Evolutionary conservation across 2,329 filamentous ascomycete genomes (phyloP), one percentile per base, ranked within the genome.

Genomic region (Monosporascus cannonballus): DNA sequence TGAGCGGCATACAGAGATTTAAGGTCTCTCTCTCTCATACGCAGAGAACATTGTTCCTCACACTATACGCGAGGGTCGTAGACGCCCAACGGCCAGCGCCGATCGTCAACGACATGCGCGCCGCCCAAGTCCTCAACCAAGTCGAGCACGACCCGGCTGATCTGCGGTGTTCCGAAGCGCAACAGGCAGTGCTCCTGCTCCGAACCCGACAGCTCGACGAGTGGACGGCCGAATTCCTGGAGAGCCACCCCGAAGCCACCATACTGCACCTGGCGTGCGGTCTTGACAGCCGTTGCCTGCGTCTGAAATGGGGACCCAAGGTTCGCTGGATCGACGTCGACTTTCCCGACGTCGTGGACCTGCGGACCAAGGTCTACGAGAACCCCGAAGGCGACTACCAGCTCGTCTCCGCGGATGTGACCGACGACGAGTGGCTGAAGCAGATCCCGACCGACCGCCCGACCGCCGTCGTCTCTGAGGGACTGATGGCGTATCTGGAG

Each of bases 251-350:
- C 1, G 50, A 56, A 7, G 60, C 60, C 3, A 67, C 67, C 2
- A 63, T 69, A 7, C 34, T 69, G 3, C 65, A 69, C 20, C 53
- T 69, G 9, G 67, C 62, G 4, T 69, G 66, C 42, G 67, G 67
- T 6, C 56, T 69, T 11, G 66, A 69, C 47, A 60, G 59, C 34
- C 62, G 67, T 27, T 61, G 58, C 9, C 60, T 62, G 52, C 56
- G 66, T 14, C 36, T 69, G 45, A 49, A 59, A 8, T 58, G 59
- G 47, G 59, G 56, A 1, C 45, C 56, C 14, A 48, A 53, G n/a
- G 58, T 64, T 14, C 57, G 64, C 17, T 70, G 68, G 69, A 61
- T 71, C 51, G 68, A 71, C 37, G 54, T 68, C 24, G 69, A 71
- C 48, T 51, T 69, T 17, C 66, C 66, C 36, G 67, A 70, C 17